Evolutionary conservation across 2,329 filamentous ascomycete genomes (phyloP).

Genomic region (Diaporthe sp.): DNA sequence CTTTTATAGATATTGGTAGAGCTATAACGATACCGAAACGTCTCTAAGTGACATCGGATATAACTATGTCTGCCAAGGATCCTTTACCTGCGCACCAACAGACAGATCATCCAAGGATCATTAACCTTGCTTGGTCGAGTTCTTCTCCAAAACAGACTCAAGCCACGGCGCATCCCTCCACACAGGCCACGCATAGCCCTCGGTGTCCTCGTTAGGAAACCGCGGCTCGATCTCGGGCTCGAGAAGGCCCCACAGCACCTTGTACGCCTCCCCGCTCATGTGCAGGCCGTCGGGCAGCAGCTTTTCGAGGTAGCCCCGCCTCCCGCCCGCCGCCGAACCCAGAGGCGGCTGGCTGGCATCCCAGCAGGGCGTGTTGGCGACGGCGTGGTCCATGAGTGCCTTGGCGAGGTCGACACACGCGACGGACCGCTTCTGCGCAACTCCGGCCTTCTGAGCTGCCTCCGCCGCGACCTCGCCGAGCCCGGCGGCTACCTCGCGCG

Average conservation of each 20-base stretch:
- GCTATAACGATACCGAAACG: no score
- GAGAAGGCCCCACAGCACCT: constrained; percentile 61
- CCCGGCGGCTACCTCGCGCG: constrained; percentile 76
- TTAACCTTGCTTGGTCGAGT: neutral
- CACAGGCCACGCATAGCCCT: constrained; percentile 55
- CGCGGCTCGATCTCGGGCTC: constrained; percentile 59
- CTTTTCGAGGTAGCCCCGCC: constrained; percentile 60
- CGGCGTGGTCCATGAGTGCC: constrained; percentile 78
- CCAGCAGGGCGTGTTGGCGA: constrained; percentile 65
- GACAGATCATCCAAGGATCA: no score
- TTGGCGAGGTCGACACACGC: constrained; percentile 83
- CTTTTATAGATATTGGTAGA: no score
- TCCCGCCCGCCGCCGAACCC: constrained; percentile 62
- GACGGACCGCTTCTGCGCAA: no score
- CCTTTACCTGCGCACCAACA: no score
- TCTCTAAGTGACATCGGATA: no score
- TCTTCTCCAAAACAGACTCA: constrained; percentile 29
- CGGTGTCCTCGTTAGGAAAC: constrained; percentile 49
- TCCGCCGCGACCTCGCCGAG: no score
- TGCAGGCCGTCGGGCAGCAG: constrained; percentile 70
- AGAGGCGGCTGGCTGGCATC: constrained; percentile 56
- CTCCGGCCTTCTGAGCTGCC: no score
- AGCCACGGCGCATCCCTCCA: constrained; percentile 52
- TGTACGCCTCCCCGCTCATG: constrained; percentile 64
- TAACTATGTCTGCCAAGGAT: no score